A percentile compares a stretch with the other conserved stretches of the same genome.
These are phyloP conservation scores for Calocybe gangraenosa DNA, from an alignment of 768 basidiomycete species.

Conservation along the genomic window DNA sequence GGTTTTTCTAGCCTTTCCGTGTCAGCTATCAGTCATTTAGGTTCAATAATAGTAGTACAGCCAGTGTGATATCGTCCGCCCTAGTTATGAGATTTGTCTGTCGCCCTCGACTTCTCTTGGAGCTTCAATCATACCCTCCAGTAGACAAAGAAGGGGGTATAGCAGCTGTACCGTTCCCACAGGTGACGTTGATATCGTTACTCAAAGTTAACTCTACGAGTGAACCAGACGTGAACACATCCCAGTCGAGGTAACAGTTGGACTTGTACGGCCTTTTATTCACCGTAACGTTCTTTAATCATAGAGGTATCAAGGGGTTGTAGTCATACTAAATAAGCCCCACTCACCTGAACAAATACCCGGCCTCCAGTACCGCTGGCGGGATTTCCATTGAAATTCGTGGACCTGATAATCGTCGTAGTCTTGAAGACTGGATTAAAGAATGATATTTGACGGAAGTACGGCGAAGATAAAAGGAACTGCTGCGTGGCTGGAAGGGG, in stretches of 20 bases:
- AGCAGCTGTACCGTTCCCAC: constrained; percentile 41
- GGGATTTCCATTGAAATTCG: constrained; percentile 51
- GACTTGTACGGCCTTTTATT: constrained; percentile 57
- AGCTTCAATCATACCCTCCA: constrained; percentile 48
- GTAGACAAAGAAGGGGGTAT: constrained; percentile 63
- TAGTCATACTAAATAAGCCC: not conserved
- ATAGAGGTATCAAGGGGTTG: not conserved
- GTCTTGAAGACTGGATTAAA: constrained; percentile 54
- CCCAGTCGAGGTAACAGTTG: constrained; percentile 65
- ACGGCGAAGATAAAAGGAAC: constrained; percentile 56
- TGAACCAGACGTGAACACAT: constrained; percentile 51
- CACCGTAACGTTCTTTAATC: constrained; percentile 47
- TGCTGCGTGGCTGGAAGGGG: constrained; percentile 60
- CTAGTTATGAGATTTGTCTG: no score
- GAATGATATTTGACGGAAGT: constrained; percentile 58
- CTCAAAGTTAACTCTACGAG: constrained; percentile 54
- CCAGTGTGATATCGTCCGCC: no score
- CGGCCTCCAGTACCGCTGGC: constrained; percentile 45
- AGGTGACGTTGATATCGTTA: constrained; percentile 46
- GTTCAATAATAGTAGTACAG: no score
- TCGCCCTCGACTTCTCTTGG: no score
- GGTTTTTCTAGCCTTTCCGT: no score
- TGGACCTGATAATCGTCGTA: constrained; percentile 50
- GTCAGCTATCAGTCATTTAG: no score
- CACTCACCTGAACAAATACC: constrained; percentile 52